Base-by-base conservation (phyloP, 75 land plant genomes). In the Selaginella moellendorffii region DNA sequence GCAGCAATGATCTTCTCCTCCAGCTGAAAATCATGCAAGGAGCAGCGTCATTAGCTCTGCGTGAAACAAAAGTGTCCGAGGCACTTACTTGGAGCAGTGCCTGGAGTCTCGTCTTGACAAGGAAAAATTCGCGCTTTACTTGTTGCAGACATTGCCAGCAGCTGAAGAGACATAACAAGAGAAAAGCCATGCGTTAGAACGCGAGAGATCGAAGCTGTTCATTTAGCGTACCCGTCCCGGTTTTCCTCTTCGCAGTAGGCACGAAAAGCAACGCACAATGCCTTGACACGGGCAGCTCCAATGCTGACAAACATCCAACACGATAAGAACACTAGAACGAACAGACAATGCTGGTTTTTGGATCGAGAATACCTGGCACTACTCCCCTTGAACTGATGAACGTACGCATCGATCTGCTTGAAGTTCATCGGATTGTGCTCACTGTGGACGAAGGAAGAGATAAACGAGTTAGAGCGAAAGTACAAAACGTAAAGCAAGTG, bases 41-140 rank as follows among this genome's bases (percentile, higher is more conserved):
- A 36, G 5, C 14, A 36, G 5, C 46, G 14, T 5, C 5, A 5
- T 36, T 36, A 36, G 14, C 5, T 36, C 5, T 36, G 14, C 14
- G 14, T 36, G 5, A 36, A 36, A 5, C 5, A 5, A 36, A 5
- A 36, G 10, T 5, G 10, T 5, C 46, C 5, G 10, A 36, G 10
- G 14, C 46, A 36, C 46, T 5, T 14, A 85, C 92, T 76, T 71
- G 63, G n/a, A 84, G 79, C 21, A 89, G 65, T 59, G 74, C 36
- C 26, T 83, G 75, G 23, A 89, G 82, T 73, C 84, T 89, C 64
- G 54, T 69, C 70, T 83, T 83, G 22, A 89, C 72, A 29, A 81
- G 77, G n/a, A n/a, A 54, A 63, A 69, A 85, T 53, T 89, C 90
- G 1, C 79, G 67, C 53, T 78, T 89, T 30, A 89, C 72, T 63